Conservation (phyloP, 78 protist genomes). For the slime mould (Dictyostelium discoideum) region DNA sequence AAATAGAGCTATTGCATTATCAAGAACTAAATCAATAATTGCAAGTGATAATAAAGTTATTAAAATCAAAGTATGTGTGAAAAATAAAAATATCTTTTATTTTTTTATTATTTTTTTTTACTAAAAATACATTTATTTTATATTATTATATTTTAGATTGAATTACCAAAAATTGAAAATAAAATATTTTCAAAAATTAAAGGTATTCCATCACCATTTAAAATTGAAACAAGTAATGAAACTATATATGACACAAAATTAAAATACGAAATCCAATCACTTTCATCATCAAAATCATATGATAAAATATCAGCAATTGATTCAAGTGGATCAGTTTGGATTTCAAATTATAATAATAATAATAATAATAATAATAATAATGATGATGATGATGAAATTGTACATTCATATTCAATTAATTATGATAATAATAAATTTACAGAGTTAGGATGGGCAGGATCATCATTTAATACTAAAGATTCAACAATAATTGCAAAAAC, state of each 20-base stretch:
- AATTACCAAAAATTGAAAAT: constrained; percentile 10
- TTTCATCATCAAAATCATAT: background rate
- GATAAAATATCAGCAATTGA: constrained; percentile 12
- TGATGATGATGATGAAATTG: background rate
- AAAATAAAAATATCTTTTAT: too few relatives aligned
- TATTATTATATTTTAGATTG: background rate
- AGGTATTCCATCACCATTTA: constrained; percentile 69
- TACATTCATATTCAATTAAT: background rate
- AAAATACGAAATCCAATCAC: constrained; percentile 52
- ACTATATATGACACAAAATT: background rate
- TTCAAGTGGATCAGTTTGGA: background rate
- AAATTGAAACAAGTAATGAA: background rate
- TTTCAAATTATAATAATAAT: background rate
- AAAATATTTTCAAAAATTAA: constrained; percentile 55
- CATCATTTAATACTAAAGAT: constrained; percentile 10
- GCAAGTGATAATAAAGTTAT: constrained; percentile 31
- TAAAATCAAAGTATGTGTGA: background rate
- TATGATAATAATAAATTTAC: background rate
- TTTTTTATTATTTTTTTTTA: background rate
- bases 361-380: too few relatives aligned
- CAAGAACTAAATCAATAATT: background rate
- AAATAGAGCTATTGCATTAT: constrained; percentile 18
- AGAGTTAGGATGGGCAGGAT: constrained; percentile 62
- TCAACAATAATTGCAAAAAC: constrained; percentile 11
- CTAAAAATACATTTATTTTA: background rate